Evolutionary conservation across 2,329 filamentous ascomycete species (phyloP).

Genomic region (Mycosphaerella sp.): DNA sequence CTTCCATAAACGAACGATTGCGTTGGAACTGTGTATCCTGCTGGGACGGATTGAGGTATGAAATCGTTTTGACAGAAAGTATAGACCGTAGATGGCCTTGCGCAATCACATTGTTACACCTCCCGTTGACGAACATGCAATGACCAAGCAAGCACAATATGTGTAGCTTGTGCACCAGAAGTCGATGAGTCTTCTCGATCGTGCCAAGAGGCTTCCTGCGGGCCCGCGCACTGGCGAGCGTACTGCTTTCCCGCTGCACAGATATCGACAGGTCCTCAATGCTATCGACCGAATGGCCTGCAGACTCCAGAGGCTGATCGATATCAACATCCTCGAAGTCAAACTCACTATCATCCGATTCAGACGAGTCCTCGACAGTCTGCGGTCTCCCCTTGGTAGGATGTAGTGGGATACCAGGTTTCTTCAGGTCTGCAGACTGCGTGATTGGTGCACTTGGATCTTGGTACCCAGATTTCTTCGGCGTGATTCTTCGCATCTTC

Average conservation of each 20-base stretch:
- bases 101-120: slow-evolving; percentile 60
- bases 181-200: slow-evolving; percentile 54
- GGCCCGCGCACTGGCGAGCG: slow-evolving; percentile 32
- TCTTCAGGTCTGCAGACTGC: background rate
- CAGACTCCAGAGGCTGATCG: slow-evolving; percentile 28
- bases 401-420: background rate
- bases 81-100: slow-evolving; percentile 53
- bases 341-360: slow-evolving; percentile 46
- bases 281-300: slow-evolving; percentile 23
- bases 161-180: slow-evolving; percentile 82
- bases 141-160: slow-evolving; percentile 76
- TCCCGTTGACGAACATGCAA: slow-evolving; percentile 67
- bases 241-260: slow-evolving; percentile 31
- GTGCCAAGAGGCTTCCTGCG: slow-evolving; percentile 50
- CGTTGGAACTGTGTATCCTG: slow-evolving; percentile 66
- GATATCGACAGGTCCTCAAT: slow-evolving; percentile 39
- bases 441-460: background rate
- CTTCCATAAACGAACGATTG: slow-evolving; percentile 70
- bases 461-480: background rate
- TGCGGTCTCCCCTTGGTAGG: slow-evolving; percentile 13
- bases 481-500: slow-evolving; percentile 24
- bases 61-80: slow-evolving; percentile 58
- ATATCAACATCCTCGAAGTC: slow-evolving; percentile 59
- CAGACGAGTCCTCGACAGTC: slow-evolving; percentile 29
- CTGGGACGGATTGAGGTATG: slow-evolving; percentile 61